Evolutionary conservation across 2,329 filamentous ascomycete species (phyloP).

Genomic region (Hyphodiscus sp.): DNA sequence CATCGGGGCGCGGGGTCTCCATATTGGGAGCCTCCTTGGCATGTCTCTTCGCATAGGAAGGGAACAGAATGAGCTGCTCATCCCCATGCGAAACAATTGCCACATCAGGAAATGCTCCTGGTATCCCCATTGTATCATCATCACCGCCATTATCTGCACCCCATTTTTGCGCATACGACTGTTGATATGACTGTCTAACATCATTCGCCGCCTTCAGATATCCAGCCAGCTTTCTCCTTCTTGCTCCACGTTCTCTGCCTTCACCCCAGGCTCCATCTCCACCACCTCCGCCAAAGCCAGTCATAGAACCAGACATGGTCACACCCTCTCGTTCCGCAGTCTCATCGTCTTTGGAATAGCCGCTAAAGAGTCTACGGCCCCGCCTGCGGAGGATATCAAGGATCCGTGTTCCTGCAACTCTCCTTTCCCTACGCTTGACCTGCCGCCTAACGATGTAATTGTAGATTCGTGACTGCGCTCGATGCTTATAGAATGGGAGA

Average conservation of each 20-base stretch:
- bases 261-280: conserved; percentile 31
- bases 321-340: conserved; percentile 19
- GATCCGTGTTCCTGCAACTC: conserved; percentile 28
- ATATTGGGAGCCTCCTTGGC: conserved; percentile 25
- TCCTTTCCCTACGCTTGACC: conserved; percentile 43
- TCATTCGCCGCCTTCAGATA: conserved; percentile 69
- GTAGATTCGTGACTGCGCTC: conserved; percentile 71
- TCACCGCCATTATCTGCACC: conserved; percentile 38
- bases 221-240: conserved; percentile 70
- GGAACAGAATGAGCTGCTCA: conserved; percentile 92
- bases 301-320: conserved; percentile 30
- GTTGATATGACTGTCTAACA: conserved; percentile 59
- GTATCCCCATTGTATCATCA: conserved; percentile 47
- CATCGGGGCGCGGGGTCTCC: conserved; percentile 30
- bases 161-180: conserved; percentile 42
- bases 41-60: conserved; percentile 71
- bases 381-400: conserved; percentile 23
- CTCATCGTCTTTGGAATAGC: conserved; percentile 31
- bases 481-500: conserved; percentile 63
- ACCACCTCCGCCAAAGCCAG: conserved; percentile 23
- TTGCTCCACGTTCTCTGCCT: conserved; percentile 54
- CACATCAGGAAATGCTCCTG: conserved; percentile 77
- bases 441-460: conserved; percentile 63
- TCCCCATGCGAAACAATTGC: conserved; percentile 73
- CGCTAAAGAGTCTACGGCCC: conserved; percentile 29